These are phyloP conservation scores for Cordyceps cicadae DNA, from an alignment of 2,329 filamentous ascomycete species.

Conservation along the genomic window DNA sequence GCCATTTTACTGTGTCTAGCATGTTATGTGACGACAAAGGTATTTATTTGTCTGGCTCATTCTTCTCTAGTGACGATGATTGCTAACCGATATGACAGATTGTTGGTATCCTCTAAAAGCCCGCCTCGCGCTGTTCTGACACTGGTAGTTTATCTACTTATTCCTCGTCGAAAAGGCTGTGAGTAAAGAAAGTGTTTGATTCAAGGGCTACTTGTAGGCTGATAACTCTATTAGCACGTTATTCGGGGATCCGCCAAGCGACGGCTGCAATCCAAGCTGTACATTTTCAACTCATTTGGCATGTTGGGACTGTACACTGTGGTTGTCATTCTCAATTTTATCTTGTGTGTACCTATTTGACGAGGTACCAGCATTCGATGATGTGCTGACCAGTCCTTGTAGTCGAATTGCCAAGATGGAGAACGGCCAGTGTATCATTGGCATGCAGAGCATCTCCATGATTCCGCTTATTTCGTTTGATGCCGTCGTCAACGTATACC, in stretches of 20 bases:
- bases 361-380: background rate
- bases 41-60: conserved; percentile 20
- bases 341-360: conserved; percentile 39
- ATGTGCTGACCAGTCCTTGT: background rate
- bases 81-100: conserved; percentile 19
- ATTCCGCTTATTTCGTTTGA: conserved; percentile 55
- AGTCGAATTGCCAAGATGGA: conserved; percentile 51
- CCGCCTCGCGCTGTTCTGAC: background rate
- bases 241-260: conserved; percentile 44
- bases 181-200: conserved; percentile 17
- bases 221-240: conserved; percentile 36
- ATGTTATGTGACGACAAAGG: conserved; percentile 57
- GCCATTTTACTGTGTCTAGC: conserved; percentile 53
- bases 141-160: conserved; percentile 46
- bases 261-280: conserved; percentile 48
- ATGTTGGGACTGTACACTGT: conserved; percentile 40
- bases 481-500: conserved; percentile 52
- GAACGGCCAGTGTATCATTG: conserved; percentile 51
- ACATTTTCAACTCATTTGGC: conserved; percentile 52
- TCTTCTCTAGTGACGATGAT: background rate
- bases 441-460: conserved; percentile 50
- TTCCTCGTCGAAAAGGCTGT: conserved; percentile 58
- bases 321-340: conserved; percentile 50
- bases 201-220: conserved; percentile 12
- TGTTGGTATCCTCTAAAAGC: conserved; percentile 16